Base-by-base conservation (phyloP, 2,329 filamentous ascomycete genomes). In the Cladosporium sp. region DNA sequence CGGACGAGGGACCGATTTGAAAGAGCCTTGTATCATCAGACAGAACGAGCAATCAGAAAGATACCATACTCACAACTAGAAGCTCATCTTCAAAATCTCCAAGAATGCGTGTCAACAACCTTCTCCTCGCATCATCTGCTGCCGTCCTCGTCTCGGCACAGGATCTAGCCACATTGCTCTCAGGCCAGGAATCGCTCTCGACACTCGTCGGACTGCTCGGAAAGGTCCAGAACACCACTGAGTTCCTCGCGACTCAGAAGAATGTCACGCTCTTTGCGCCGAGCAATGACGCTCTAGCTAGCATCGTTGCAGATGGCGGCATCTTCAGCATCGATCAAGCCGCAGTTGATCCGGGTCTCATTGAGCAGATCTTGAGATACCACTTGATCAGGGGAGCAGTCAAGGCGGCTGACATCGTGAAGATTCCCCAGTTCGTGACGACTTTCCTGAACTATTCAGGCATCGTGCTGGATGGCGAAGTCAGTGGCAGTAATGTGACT, bases 241-340 rank as follows among this genome's bases (percentile, higher is more conserved):
- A 66, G 4, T 57, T 69, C 3, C 67, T 83, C 43, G 67, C 68
- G 34, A 64, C 63, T 20, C 70, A 76, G 9, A 63, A 64, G 15
- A 82, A 85, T 64, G 74, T 85, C 58, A 86, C 84, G 8, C 72
- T 84, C 34, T 74, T 85, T 2, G 82, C 82, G 0, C 82, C 82
- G 0, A 78, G 73, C 65, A 82, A 84, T 65, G 74, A 75, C 54
- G 70, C 67, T 36, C 63, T 71, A 1, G 54, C 69, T 17, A 51
- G 19, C 34, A 55, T 55, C 6, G 34, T 51, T 17, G 5, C 42
- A 5, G 42, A 58, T 3, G 38, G 55, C n/a, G 55, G 55, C 49
- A 34, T 47, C 50, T 43, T 60, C 59, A 51, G 40, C 45, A 58
- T 58, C 20, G 36, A 58, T 2, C 30, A 57, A 39, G 54, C 54